A percentile compares a stretch with the other conserved stretches of the same genome.
phyloP scores from a whole-genome alignment of 2,329 filamentous ascomycete species.

The Lachnellula subtilissima region DNA sequence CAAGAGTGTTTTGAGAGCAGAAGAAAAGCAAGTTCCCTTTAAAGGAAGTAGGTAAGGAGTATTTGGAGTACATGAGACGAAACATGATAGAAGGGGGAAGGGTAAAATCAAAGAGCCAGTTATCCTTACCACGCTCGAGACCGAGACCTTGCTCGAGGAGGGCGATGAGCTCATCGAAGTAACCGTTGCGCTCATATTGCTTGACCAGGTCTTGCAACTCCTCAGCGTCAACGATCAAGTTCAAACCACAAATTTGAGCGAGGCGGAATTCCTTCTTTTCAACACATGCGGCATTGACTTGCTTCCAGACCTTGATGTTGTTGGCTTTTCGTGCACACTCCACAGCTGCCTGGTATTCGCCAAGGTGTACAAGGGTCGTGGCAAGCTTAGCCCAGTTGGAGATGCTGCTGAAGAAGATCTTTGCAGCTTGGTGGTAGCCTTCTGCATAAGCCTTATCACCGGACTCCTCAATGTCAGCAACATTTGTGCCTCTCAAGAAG shows the following conservation, averaged over 20 bases:
- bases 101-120: no score
- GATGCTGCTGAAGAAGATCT: conserved; percentile 98
- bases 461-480: conserved; percentile 92
- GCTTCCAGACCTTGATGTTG: conserved; percentile 98
- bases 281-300: conserved; percentile 94
- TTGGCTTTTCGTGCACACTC: conserved; percentile 98
- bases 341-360: conserved; percentile 94
- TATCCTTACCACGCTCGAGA: conserved; percentile 20
- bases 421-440: conserved; percentile 89
- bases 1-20: no score
- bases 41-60: not conserved
- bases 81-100: not conserved
- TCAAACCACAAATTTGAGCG: conserved; percentile 96
- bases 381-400: conserved; percentile 99
- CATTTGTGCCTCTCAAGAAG: conserved; percentile 88
- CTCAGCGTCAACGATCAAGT: conserved; percentile 95
- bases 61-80: not conserved
- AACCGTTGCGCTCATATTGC: conserved; percentile 94
- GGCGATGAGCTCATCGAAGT: conserved; percentile 96
- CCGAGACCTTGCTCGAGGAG: conserved; percentile 93
- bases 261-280: conserved; percentile 98
- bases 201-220: conserved; percentile 89
- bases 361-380: conserved; percentile 93
- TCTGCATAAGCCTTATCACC: conserved; percentile 98
- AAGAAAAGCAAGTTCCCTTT: not conserved